Evolutionary conservation across 306 rosid genomes (phyloP).

Genomic region (Vigna nakashimae): DNA sequence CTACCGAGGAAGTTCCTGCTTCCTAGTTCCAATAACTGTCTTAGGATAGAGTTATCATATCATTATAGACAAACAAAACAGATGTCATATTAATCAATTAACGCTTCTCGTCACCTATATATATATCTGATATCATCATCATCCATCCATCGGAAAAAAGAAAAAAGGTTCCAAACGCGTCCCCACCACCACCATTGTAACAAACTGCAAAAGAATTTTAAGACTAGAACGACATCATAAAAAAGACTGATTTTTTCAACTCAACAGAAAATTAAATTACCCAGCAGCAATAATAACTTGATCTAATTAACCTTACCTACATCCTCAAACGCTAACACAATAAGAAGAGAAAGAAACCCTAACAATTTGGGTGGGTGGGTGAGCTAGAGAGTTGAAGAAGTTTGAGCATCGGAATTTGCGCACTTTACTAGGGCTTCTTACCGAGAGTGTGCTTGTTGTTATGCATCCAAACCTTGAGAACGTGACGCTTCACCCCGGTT

Average conservation of each 20-base stretch:
- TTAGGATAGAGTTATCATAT: slow-evolving; percentile 24
- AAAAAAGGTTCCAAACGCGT: slow-evolving; percentile 24
- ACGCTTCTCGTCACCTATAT: slow-evolving; percentile 29
- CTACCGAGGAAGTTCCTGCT: slow-evolving; percentile 45
- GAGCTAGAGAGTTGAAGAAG: neutral
- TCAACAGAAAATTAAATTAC: slow-evolving; percentile 39
- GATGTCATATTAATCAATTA: slow-evolving; percentile 32
- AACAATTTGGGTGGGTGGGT: slow-evolving; percentile 37
- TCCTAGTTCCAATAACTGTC: slow-evolving; percentile 41
- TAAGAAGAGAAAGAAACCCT: slow-evolving; percentile 56
- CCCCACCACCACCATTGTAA: neutral
- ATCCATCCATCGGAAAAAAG: neutral
- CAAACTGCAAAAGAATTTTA: neutral
- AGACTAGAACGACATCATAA: neutral
- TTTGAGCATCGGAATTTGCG: neutral
- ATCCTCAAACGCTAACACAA: slow-evolving; percentile 35
- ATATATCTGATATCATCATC: slow-evolving; percentile 22
- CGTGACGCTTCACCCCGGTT: slow-evolving; percentile 86
- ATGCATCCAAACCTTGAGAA: slow-evolving; percentile 99
- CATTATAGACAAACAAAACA: slow-evolving; percentile 41
- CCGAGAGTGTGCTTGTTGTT: slow-evolving; percentile 99
- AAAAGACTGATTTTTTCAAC: slow-evolving; percentile 12
- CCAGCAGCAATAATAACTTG: slow-evolving; percentile 43
- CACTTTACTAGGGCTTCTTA: slow-evolving; percentile 84
- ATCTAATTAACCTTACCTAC: slow-evolving; percentile 34